Evolutionary conservation across 805 yeast species (phyloP).

Genomic region (Suhomyces sp.): DNA sequence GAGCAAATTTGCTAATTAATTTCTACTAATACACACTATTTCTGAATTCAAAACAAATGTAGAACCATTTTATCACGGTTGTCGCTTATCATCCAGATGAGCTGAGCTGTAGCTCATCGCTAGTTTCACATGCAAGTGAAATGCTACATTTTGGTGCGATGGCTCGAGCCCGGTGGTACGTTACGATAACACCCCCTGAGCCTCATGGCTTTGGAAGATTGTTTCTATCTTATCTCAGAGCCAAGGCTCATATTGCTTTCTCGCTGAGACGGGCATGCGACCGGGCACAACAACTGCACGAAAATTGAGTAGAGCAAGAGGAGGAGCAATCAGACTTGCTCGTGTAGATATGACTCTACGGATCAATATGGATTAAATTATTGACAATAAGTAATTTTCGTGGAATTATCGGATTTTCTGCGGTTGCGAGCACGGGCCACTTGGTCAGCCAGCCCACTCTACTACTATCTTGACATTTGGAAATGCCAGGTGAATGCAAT

Average conservation of each 20-base stretch:
- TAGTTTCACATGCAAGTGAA: background rate
- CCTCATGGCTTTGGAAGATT: background rate
- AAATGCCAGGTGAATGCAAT: background rate
- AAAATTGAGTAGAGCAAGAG: background rate
- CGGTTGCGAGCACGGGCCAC: background rate
- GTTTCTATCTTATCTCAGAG: background rate
- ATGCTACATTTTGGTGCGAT: background rate
- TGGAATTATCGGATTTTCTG: background rate
- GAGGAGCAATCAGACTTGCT: background rate
- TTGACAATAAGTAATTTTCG: background rate
- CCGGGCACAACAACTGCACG: background rate
- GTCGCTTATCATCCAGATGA: background rate
- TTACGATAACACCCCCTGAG: background rate
- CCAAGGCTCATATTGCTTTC: background rate
- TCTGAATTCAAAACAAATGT: background rate
- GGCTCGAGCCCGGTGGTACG: background rate
- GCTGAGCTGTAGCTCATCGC: background rate
- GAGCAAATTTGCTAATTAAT: slow-evolving; percentile 3
- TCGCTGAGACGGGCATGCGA: background rate
- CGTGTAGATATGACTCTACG: background rate
- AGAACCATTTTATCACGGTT: background rate
- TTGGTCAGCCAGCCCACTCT: background rate
- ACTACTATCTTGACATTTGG: background rate
- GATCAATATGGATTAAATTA: background rate
- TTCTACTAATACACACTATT: background rate